Percentiles rank a stretch among this genome's conserved stretches.
Conservation (phyloP, 2,329 filamentous ascomycete species). For the Neonectria faginata region DNA sequence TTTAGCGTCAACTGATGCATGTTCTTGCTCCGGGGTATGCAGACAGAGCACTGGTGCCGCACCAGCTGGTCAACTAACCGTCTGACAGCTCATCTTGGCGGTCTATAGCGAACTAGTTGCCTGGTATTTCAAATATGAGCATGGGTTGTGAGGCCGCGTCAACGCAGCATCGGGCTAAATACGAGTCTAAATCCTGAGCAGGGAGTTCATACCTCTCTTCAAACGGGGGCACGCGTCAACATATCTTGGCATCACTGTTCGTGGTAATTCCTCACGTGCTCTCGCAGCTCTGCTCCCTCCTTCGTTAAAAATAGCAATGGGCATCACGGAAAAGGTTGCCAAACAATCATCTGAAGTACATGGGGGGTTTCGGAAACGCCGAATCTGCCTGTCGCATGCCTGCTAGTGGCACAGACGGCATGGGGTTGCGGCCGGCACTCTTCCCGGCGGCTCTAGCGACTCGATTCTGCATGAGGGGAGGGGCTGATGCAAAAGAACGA, state of each 20-base stretch:
- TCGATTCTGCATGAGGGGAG: neutral
- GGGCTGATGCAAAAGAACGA: neutral
- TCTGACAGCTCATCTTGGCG: neutral
- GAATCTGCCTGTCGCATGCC: conserved; percentile 11
- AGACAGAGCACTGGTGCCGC: neutral
- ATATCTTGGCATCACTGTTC: neutral
- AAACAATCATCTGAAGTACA: conserved; percentile 14
- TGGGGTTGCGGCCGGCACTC: conserved; percentile 21
- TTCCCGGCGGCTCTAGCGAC: conserved; percentile 1
- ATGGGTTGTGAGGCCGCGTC: neutral
- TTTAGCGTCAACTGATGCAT: neutral
- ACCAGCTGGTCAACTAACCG: neutral
- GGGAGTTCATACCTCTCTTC: neutral
- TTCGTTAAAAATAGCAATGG: neutral
- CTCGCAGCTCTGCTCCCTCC: neutral
- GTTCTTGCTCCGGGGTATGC: neutral
- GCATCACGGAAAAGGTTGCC: conserved; percentile 3
- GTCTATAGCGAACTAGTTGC: neutral
- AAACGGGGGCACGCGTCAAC: neutral
- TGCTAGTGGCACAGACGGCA: conserved; percentile 14
- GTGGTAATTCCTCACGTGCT: neutral
- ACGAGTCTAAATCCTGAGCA: neutral
- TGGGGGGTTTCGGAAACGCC: conserved; percentile 22
- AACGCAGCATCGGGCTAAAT: neutral
- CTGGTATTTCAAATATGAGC: neutral